Conservation (phyloP, 306 rosid species). For the Senna siamea region DNA sequence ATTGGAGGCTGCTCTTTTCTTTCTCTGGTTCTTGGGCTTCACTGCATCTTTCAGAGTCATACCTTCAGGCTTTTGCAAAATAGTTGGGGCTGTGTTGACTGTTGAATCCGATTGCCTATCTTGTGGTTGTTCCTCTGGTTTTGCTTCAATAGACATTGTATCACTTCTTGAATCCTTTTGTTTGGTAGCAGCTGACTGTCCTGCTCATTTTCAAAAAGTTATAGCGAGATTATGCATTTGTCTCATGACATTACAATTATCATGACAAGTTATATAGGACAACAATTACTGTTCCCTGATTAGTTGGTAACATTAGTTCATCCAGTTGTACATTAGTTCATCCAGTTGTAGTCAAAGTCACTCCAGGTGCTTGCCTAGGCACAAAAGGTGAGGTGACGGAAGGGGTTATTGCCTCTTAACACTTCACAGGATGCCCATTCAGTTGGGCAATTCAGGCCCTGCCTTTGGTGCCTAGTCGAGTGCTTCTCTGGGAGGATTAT, state of each 20-base stretch:
- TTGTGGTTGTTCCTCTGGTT: constrained; percentile 50
- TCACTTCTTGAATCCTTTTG: constrained; percentile 43
- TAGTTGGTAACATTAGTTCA: no score
- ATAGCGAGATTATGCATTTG: constrained; percentile 5
- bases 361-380: neutral
- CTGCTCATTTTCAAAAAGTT: constrained; percentile 47
- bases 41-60: constrained; percentile 66
- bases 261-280: neutral
- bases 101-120: constrained; percentile 32
- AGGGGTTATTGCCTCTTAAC: no score
- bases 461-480: no score
- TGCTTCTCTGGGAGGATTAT: no score
- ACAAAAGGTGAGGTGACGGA: no score
- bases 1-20: constrained; percentile 45
- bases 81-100: constrained; percentile 28
- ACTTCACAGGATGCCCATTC: no score
- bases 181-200: constrained; percentile 45
- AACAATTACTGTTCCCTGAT: neutral
- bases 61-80: constrained; percentile 39
- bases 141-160: constrained; percentile 14
- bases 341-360: neutral
- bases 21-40: constrained; percentile 58
- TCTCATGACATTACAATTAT: neutral
- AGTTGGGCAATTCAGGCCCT: no score
- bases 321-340: neutral